Base-by-base conservation (phyloP, 257 asterid genomes). In the Salvia hispanica region DNA sequence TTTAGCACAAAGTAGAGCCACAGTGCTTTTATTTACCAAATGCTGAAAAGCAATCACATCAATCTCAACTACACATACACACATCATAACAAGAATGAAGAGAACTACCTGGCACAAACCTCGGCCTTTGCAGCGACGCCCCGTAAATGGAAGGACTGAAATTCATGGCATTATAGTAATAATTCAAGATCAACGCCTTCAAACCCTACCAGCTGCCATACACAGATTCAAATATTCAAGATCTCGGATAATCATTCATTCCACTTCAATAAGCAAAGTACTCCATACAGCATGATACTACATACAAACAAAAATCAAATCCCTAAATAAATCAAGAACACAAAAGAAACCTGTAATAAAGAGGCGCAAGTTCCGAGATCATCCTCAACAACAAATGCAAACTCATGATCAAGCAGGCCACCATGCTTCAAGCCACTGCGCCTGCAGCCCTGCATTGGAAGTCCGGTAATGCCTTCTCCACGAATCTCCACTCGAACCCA, bases 321-420 rank as follows among this genome's bases (percentile, higher is more conserved):
- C 36, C 57, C 13, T 14, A 9, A 57, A 8, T 2, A 43, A 25
- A 54, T 13, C 42, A 58, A 37, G 54, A 58, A 42, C 16, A 12
- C 62, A 74, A 42, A 62, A 21, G 13, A 75, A 58, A 90, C 94
- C 94, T 80, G 64, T 86, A 91, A 77, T 90, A 93, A 57, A 88
- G 78, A 57, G 95, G 96, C 46, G 99, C 90, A 73, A 93, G 78
- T 79, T 90, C n/a, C 90, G 53, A 90, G 86, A 91, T 93, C 99
- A 79, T 93, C 99, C 79, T 93, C 99, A 52, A 90, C 99, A 67
- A 93, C 91, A 70, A 93, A 93, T 16, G 81, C 78, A 48, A 77
- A 77, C 66, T 77, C 81, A 14, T 77, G 75, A 72, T 77, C 81
- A 77, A 51, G 72, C 5, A 55, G 81, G 81, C 81, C 81, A 77